Evolutionary conservation across 2,329 filamentous ascomycete species (phyloP).

Genomic region (Cladorrhinum sp.): DNA sequence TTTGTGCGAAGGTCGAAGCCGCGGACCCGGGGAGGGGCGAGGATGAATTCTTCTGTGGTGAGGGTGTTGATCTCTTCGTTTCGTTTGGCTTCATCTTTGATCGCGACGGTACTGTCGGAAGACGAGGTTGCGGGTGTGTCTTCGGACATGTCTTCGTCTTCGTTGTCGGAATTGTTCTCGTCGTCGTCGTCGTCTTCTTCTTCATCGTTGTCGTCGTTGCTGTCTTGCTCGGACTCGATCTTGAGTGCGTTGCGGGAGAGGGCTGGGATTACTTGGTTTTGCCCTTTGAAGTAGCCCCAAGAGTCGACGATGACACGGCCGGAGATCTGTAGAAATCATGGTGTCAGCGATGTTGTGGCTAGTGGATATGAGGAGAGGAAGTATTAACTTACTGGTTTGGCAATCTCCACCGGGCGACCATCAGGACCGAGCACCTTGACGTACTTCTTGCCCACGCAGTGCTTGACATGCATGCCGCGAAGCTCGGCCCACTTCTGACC

Average conservation of each 20-base stretch:
- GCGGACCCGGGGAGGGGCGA: conserved; percentile 2
- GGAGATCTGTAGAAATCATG: not conserved
- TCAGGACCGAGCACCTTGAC: not conserved
- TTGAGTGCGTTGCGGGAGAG: conserved; percentile 2
- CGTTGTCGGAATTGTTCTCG: not conserved
- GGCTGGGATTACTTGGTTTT: not conserved
- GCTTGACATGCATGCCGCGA: conserved; percentile 11
- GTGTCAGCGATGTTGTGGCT: not conserved
- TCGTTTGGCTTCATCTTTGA: conserved; percentile 1
- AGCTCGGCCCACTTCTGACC: conserved; percentile 8
- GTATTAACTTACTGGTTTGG: not conserved
- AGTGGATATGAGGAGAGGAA: not conserved
- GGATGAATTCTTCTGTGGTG: not conserved
- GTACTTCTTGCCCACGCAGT: conserved; percentile 6
- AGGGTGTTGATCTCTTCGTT: conserved; percentile 7
- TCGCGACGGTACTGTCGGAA: not conserved
- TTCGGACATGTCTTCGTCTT: not conserved
- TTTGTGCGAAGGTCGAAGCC: conserved; percentile 7
- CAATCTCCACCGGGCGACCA: conserved; percentile 1
- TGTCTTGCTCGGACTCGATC: not conserved
- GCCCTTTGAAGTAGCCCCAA: not conserved
- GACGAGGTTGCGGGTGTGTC: not conserved
- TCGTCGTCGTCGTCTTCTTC: not conserved
- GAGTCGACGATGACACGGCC: not conserved
- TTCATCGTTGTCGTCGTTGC: not conserved